These are phyloP conservation scores for Puccinia horiana DNA, from an alignment of 1,284 basidiomycete genomes.

Conservation along the genomic window DNA sequence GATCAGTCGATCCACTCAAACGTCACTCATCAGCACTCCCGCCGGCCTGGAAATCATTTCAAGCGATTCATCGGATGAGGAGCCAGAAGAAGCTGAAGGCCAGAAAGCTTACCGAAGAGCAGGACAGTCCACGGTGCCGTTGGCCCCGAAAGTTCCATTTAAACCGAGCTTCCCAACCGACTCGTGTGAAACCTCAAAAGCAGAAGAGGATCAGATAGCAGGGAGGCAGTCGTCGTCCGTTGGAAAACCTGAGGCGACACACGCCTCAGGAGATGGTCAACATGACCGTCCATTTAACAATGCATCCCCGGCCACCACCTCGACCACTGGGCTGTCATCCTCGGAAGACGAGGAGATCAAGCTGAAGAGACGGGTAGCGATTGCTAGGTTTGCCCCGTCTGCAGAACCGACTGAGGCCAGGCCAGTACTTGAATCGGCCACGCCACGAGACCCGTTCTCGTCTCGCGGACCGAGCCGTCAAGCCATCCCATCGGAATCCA, in stretches of 20 bases:
- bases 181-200: not conserved
- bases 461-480: conserved; percentile 24
- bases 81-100: conserved; percentile 32
- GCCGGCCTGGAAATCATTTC: not conserved
- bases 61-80: conserved; percentile 39
- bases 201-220: not conserved
- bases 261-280: not conserved
- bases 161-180: not conserved
- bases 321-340: not conserved
- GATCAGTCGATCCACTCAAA: conserved; percentile 49
- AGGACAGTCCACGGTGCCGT: not conserved
- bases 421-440: not conserved
- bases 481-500: not conserved
- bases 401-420: not conserved
- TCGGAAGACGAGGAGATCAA: conserved; percentile 44
- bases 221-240: not conserved
- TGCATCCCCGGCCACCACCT: not conserved
- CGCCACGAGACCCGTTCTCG: conserved; percentile 36
- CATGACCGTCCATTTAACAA: not conserved
- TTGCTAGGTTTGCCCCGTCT: conserved; percentile 45
- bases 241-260: not conserved
- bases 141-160: not conserved
- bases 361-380: conserved; percentile 19
- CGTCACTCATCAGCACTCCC: conserved; percentile 25
- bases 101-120: not conserved